Evolutionary conservation across 345 rosid genomes (phyloP).

Genomic region (Hibiscus syriacus): DNA sequence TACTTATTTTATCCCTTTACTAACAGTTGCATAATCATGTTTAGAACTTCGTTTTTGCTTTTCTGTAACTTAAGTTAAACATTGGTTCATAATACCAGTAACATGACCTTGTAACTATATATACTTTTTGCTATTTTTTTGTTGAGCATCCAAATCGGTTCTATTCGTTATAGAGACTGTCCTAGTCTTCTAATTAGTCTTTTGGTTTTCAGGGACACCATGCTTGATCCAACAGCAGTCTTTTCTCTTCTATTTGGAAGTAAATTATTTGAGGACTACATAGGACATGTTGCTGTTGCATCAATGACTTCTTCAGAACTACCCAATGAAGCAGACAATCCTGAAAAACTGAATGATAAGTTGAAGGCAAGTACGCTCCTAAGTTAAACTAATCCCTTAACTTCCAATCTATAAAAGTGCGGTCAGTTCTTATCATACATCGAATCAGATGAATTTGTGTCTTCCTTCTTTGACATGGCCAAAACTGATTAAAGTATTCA

Average conservation of each 20-base stretch:
- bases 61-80: too few relatives aligned
- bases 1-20: not conserved
- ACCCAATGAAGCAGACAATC: conserved; percentile 41
- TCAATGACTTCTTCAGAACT: conserved; percentile 80
- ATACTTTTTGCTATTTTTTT: too few relatives aligned
- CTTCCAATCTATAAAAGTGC: not conserved
- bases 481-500: not conserved
- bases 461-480: conserved; percentile 1
- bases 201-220: conserved; percentile 50
- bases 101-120: too few relatives aligned
- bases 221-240: conserved; percentile 81
- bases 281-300: conserved; percentile 85
- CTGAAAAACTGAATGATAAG: conserved; percentile 57
- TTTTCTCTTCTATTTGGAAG: conserved; percentile 96
- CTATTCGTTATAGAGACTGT: too few relatives aligned
- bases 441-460: too few relatives aligned
- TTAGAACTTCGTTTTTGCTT: too few relatives aligned
- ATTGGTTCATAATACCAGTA: too few relatives aligned
- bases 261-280: conserved; percentile 84
- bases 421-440: not conserved
- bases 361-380: conserved; percentile 81
- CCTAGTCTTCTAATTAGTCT: not conserved
- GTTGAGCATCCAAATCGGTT: too few relatives aligned
- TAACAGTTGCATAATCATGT: too few relatives aligned
- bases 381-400: not conserved